Conservation (phyloP, 257 asterid species). For the Solanum bulbocastanum region DNA sequence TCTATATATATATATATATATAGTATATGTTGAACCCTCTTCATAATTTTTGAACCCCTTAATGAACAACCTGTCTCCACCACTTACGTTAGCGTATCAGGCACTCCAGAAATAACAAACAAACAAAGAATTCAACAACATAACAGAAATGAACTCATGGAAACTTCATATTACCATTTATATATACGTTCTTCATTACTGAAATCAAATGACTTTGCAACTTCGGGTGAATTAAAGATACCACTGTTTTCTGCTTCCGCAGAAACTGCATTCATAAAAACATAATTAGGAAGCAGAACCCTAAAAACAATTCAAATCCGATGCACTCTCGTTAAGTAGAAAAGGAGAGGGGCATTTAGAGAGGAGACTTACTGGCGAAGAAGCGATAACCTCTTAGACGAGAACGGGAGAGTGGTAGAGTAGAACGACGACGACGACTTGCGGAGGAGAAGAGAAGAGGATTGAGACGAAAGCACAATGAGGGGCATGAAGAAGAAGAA, state of each 20-base stretch:
- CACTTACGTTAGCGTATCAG: background rate
- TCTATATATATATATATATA: too few species aligned
- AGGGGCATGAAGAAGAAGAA: constrained; percentile 40
- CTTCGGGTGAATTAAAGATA: constrained; percentile 71
- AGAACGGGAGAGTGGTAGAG: constrained; percentile 23
- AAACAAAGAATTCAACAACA: background rate
- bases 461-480: constrained; percentile 38
- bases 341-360: constrained; percentile 4
- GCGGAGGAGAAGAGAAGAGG: constrained; percentile 41
- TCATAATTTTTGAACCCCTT: too few species aligned
- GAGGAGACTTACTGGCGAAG: background rate
- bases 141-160: background rate
- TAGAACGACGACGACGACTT: constrained; percentile 44
- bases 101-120: background rate
- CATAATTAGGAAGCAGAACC: background rate
- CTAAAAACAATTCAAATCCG: background rate
- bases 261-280: constrained; percentile 45
- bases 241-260: constrained; percentile 33
- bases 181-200: constrained; percentile 81
- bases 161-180: constrained; percentile 43
- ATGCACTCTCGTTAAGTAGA: constrained; percentile 1
- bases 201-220: constrained; percentile 77
- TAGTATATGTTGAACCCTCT: background rate
- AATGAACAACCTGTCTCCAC: background rate
- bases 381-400: background rate